A percentile compares a stretch with the other conserved stretches of the same genome.
These are phyloP conservation scores for Calocybe cyanea DNA, from an alignment of 768 basidiomycete genomes.

Conservation along the genomic window DNA sequence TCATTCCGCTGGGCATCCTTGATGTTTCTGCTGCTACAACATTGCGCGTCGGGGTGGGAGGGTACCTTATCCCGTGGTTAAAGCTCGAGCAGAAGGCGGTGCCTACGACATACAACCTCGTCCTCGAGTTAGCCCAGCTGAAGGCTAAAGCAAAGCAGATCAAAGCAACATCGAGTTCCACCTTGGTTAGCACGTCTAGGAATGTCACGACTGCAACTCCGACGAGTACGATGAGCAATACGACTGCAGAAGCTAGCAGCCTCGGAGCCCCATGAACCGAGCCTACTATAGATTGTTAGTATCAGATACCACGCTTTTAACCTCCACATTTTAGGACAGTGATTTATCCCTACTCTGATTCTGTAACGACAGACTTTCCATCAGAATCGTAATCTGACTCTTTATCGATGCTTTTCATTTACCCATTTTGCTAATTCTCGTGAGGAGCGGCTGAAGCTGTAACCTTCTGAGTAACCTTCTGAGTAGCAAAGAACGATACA, in stretches of 20 bases:
- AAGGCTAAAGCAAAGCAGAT: constrained; percentile 20
- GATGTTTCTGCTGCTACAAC: constrained; percentile 53
- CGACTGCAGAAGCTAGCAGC: constrained; percentile 1
- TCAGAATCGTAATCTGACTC: too few species aligned
- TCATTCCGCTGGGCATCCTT: constrained; percentile 50
- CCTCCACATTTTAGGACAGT: too few species aligned
- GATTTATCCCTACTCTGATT: too few species aligned
- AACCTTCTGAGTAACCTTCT: too few species aligned
- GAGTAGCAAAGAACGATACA: too few species aligned
- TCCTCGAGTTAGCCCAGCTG: constrained; percentile 17
- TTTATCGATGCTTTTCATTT: too few species aligned
- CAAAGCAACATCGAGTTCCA: background rate
- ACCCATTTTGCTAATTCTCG: too few species aligned
- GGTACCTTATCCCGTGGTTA: constrained; percentile 66
- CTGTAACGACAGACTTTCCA: too few species aligned
- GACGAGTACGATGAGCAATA: background rate
- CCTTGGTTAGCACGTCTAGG: background rate
- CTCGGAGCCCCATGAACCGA: background rate
- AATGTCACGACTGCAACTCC: background rate
- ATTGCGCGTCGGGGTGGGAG: constrained; percentile 42
- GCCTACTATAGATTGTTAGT: too few species aligned
- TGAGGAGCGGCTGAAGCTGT: too few species aligned
- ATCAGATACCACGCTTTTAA: too few species aligned
- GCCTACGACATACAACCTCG: constrained; percentile 45
- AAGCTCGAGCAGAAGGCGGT: constrained; percentile 52